Evolutionary conservation across 1,284 basidiomycete species (phyloP).

Genomic region (Phlebopus sp.): DNA sequence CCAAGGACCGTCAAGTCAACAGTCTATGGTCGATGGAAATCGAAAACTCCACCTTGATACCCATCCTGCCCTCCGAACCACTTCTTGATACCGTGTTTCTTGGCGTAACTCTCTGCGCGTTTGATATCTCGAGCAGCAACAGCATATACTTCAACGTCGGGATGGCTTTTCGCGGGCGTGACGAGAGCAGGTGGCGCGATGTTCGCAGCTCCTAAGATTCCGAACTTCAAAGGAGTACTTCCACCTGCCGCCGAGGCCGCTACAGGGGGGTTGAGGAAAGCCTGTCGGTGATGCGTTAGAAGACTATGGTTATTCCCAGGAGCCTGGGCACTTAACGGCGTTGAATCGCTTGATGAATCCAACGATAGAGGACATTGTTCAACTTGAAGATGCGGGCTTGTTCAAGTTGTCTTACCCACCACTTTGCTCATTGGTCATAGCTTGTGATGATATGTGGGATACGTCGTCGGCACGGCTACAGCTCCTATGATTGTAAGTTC

Average conservation of each 20-base stretch:
- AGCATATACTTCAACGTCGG: slow-evolving; percentile 56
- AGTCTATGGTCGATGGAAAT: too few relatives aligned
- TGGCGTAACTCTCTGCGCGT: slow-evolving; percentile 52
- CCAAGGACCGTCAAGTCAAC: background rate
- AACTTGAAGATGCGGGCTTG: background rate
- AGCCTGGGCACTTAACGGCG: slow-evolving; percentile 19
- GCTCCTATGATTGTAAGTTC: too few relatives aligned
- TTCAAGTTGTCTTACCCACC: too few relatives aligned
- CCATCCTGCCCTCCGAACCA: slow-evolving; percentile 48
- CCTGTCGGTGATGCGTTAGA: slow-evolving; percentile 9
- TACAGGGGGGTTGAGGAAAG: slow-evolving; percentile 20
- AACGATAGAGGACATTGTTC: slow-evolving; percentile 20
- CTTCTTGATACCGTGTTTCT: slow-evolving; percentile 53
- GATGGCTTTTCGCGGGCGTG: slow-evolving; percentile 51
- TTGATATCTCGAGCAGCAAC: slow-evolving; percentile 60
- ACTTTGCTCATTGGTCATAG: too few relatives aligned
- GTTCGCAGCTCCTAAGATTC: slow-evolving; percentile 62
- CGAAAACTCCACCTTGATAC: slow-evolving; percentile 48
- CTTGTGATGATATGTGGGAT: too few relatives aligned
- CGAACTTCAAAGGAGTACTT: slow-evolving; percentile 45
- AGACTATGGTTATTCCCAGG: background rate
- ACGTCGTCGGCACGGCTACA: too few relatives aligned
- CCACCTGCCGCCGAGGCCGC: background rate
- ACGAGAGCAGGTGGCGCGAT: slow-evolving; percentile 62
- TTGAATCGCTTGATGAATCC: slow-evolving; percentile 22